Evolutionary conservation across 1,284 basidiomycete genomes (phyloP).

Genomic region (Cystobasidium pallidum): DNA sequence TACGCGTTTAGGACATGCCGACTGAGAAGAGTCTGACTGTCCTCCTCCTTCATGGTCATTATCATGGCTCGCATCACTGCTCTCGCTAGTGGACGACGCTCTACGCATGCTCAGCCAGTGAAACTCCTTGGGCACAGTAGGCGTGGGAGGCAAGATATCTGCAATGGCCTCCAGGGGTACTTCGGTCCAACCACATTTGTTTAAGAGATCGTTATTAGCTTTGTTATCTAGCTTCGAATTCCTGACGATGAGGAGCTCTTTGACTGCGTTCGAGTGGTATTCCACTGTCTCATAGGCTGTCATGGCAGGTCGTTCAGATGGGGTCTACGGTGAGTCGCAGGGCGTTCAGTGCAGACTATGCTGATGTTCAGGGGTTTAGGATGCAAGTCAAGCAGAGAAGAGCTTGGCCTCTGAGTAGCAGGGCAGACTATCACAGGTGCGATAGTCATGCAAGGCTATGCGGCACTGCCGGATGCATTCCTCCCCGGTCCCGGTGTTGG

Average conservation of each 20-base stretch:
- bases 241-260: constrained; percentile 28
- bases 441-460: not conserved
- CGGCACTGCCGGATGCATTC: not conserved
- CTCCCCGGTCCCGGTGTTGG: not conserved
- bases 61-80: not conserved
- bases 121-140: not conserved
- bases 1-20: not conserved
- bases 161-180: not conserved
- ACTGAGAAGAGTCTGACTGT: not conserved
- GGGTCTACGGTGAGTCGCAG: no score
- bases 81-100: not conserved
- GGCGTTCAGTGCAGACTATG: not conserved
- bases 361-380: no score
- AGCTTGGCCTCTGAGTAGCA: not conserved
- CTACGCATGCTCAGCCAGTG: not conserved
- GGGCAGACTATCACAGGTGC: not conserved
- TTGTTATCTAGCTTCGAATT: constrained; percentile 4
- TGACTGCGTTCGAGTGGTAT: constrained; percentile 11
- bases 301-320: not conserved
- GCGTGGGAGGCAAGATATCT: constrained; percentile 25
- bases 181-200: constrained; percentile 24
- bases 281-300: constrained; percentile 38
- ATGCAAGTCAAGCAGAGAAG: not conserved
- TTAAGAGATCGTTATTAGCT: constrained; percentile 1
- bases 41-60: not conserved